Evolutionary conservation across 768 basidiomycete genomes (phyloP).

Genomic region (Serpula lacrymans): DNA sequence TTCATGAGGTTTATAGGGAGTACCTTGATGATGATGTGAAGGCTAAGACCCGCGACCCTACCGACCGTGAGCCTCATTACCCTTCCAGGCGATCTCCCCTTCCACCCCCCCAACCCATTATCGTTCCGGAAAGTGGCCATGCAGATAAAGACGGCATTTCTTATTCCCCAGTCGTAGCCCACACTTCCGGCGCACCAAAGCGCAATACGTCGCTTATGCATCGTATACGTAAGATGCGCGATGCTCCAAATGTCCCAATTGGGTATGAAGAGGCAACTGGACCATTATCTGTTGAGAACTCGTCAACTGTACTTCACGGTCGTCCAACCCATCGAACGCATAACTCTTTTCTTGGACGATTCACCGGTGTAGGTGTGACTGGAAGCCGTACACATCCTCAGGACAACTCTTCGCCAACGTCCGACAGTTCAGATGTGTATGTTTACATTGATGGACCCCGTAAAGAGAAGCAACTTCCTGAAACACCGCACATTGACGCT

Average conservation of each 20-base stretch:
- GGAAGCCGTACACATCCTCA: slow-evolving; percentile 34
- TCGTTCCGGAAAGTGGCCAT: slow-evolving; percentile 53
- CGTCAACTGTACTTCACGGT: slow-evolving; percentile 13
- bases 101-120: slow-evolving; percentile 83
- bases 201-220: slow-evolving; percentile 84
- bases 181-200: slow-evolving; percentile 50
- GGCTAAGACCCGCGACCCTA: slow-evolving; percentile 22
- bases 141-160: slow-evolving; percentile 32
- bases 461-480: slow-evolving; percentile 53
- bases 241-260: slow-evolving; percentile 80
- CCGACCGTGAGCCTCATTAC: slow-evolving; percentile 27
- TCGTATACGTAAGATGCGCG: slow-evolving; percentile 85
- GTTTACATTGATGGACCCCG: slow-evolving; percentile 57
- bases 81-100: slow-evolving; percentile 48
- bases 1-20: slow-evolving; percentile 43
- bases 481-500: slow-evolving; percentile 34
- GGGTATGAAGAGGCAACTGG: slow-evolving; percentile 38
- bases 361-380: slow-evolving; percentile 38
- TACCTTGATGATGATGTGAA: slow-evolving; percentile 37
- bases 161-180: slow-evolving; percentile 41
- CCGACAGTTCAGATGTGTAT: slow-evolving; percentile 48
- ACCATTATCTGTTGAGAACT: slow-evolving; percentile 40
- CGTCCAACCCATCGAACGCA: slow-evolving; percentile 72
- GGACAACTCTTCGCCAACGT: slow-evolving; percentile 27
- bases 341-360: slow-evolving; percentile 76